Evolutionary conservation across 345 rosid genomes (phyloP).

Genomic region (Hypericum perforatum): DNA sequence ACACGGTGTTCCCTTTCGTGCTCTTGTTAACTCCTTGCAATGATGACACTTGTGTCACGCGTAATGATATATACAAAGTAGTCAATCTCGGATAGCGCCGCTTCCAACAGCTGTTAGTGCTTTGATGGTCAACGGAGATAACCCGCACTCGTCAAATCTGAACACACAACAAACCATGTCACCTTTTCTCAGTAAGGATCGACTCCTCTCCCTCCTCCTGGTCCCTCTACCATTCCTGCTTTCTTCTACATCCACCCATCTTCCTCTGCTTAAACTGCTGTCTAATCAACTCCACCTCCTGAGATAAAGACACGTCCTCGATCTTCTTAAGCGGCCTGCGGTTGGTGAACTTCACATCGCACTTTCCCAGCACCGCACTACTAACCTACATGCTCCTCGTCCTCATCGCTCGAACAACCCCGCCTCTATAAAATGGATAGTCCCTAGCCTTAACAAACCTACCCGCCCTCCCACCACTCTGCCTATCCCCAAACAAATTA

Average conservation of each 20-base stretch:
- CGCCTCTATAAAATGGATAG: constrained; percentile 34
- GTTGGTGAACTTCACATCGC: constrained; percentile 54
- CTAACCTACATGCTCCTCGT: constrained; percentile 30
- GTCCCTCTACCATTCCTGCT: constrained; percentile 10
- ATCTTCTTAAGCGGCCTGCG: constrained; percentile 50
- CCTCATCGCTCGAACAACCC: constrained; percentile 52
- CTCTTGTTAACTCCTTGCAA: no score
- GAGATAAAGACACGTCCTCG: constrained; percentile 42
- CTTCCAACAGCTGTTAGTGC: constrained; percentile 72
- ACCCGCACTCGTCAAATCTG: constrained; percentile 73
- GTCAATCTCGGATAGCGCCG: no score
- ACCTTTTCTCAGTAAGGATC: constrained; percentile 58
- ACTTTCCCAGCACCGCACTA: constrained; percentile 65
- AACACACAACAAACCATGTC: constrained; percentile 11
- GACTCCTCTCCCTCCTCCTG: constrained; percentile 30
- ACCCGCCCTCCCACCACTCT: constrained; percentile 7
- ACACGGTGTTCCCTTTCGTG: no score
- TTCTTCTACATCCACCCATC: constrained; percentile 20
- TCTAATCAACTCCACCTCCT: constrained; percentile 48
- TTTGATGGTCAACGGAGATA: constrained; percentile 74
- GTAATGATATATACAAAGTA: no score
- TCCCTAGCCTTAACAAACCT: constrained; percentile 26
- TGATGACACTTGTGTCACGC: no score
- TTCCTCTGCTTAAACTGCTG: constrained; percentile 44
- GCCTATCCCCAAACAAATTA: constrained; percentile 23